Conservation (phyloP, 768 basidiomycete species). For the Boletus rex-veris region DNA sequence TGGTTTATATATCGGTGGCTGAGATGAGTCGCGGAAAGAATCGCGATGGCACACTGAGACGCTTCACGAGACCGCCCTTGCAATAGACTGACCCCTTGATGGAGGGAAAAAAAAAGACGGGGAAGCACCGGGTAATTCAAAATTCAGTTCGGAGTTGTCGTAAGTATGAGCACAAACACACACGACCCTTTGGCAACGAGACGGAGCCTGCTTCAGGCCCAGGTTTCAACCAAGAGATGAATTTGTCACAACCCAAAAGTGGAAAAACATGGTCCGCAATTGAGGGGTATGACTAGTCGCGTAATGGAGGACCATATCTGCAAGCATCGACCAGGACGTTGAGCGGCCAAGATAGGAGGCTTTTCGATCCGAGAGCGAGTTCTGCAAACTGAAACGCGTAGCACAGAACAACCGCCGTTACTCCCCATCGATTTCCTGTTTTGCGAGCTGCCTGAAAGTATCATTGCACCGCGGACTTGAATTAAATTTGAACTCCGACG, state of each 20-base stretch:
- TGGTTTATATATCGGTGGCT: conserved; percentile 31
- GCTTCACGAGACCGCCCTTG: background rate
- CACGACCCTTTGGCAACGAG: background rate
- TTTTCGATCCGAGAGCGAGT: background rate
- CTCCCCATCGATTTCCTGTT: background rate
- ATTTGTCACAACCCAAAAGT: too few species aligned
- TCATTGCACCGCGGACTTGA: too few species aligned
- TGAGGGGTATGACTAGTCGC: background rate
- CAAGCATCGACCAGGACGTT: too few species aligned
- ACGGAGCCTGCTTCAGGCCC: background rate
- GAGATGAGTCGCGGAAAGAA: conserved; percentile 13
- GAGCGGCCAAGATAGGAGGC: background rate
- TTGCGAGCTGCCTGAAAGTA: background rate
- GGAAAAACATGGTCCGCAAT: too few species aligned
- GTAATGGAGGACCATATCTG: background rate
- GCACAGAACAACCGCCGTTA: too few species aligned
- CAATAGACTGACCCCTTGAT: background rate
- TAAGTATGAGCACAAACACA: conserved; percentile 6
- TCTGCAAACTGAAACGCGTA: background rate
- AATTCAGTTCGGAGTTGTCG: conserved; percentile 6
- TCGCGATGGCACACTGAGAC: background rate
- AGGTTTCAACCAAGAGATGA: too few species aligned
- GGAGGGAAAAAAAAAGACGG: background rate
- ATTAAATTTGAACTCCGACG: too few species aligned
- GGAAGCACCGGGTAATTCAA: background rate